Conservation (phyloP, 106 monocot genomes). For the Acanthochlamys bracteata region DNA sequence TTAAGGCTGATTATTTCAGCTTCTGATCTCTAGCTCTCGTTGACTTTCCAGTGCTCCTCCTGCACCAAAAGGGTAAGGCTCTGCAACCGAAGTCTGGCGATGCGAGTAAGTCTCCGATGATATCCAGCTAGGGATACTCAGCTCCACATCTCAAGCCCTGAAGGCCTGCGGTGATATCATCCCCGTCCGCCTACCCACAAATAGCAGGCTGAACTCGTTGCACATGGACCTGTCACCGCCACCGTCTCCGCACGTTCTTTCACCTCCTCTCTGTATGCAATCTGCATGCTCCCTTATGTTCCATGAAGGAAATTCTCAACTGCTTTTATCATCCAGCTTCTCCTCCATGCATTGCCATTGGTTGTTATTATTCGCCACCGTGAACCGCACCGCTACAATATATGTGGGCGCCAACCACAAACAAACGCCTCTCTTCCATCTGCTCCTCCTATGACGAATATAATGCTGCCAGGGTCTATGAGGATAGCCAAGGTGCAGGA, state of each 20-base stretch:
- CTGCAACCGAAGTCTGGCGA: background rate
- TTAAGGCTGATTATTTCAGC: no score
- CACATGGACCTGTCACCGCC: conserved; percentile 5
- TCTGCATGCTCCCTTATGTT: background rate
- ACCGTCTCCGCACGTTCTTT: conserved; percentile 14
- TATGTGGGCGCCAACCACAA: background rate
- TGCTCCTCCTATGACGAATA: background rate
- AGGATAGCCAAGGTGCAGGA: background rate
- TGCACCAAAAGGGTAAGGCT: background rate
- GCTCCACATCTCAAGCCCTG: background rate
- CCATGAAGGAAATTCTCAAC: background rate
- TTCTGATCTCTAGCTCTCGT: no score
- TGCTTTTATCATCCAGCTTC: background rate
- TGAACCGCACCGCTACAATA: background rate
- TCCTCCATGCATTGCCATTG: background rate
- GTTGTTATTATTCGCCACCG: background rate
- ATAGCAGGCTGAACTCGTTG: conserved; percentile 5
- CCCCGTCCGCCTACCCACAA: background rate
- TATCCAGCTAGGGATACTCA: background rate
- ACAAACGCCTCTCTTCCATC: background rate
- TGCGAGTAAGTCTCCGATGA: background rate
- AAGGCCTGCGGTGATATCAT: background rate
- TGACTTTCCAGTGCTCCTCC: background rate
- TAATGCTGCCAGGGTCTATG: background rate
- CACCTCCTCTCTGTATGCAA: conserved; percentile 13